phyloP scores from a whole-genome alignment of 305 asterid species.

The Caryopteris hybrid region DNA sequence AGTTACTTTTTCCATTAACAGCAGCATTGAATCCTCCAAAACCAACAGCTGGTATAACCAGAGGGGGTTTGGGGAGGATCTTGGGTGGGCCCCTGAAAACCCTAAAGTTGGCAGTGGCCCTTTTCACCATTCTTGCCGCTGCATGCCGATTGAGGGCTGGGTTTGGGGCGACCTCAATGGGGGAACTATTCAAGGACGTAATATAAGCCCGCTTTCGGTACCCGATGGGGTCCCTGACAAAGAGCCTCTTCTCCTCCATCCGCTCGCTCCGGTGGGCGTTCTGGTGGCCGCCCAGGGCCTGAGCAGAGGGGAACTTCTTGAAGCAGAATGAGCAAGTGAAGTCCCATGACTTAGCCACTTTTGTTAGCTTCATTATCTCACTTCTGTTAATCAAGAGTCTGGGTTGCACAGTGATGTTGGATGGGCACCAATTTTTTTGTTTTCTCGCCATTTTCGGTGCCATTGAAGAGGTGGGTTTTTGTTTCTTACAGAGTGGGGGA shows the following conservation, averaged over 20 bases:
- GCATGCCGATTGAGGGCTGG: conserved; percentile 20
- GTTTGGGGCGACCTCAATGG: neutral
- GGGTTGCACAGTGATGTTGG: neutral
- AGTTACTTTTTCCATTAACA: neutral
- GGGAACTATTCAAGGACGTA: conserved; percentile 11
- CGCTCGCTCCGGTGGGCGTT: conserved; percentile 52
- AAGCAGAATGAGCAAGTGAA: conserved; percentile 58
- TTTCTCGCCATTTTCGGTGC: conserved; percentile 22
- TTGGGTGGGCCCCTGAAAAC: neutral
- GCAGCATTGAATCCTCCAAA: conserved; percentile 1
- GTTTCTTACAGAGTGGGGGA: neutral
- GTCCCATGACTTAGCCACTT: conserved; percentile 35
- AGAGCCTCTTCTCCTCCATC: conserved; percentile 35
- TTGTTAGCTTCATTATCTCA: conserved; percentile 34
- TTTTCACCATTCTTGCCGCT: conserved; percentile 11
- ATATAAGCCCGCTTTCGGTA: conserved; percentile 36
- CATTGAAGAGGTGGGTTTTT: conserved; percentile 4
- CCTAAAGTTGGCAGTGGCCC: neutral
- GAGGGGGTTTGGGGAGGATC: neutral
- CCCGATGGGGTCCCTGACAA: conserved; percentile 33
- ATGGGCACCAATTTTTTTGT: conserved; percentile 6
- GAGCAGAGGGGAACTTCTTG: conserved; percentile 49
- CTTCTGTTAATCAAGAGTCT: conserved; percentile 5
- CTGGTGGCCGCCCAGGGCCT: conserved; percentile 61
- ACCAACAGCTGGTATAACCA: neutral